phyloP scores from a whole-genome alignment of 768 basidiomycete genomes.

The Boletus speciosus region DNA sequence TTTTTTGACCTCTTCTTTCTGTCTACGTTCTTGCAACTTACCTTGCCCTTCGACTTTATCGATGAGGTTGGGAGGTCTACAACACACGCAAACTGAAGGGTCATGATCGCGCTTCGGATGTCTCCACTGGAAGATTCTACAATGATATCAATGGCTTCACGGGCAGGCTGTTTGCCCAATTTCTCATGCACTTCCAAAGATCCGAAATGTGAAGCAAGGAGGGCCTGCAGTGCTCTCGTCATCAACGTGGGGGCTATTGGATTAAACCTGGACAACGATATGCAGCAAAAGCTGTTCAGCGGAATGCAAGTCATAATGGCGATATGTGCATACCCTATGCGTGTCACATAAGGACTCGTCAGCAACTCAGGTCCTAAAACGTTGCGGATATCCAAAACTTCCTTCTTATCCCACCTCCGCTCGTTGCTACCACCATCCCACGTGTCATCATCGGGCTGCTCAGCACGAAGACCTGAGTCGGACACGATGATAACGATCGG shows the following conservation, averaged over 20 bases:
- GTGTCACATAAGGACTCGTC: slow-evolving; percentile 70
- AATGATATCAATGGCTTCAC: slow-evolving; percentile 70
- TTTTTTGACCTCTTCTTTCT: slow-evolving; percentile 15
- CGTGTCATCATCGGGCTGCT: slow-evolving; percentile 46
- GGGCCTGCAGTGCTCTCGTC: slow-evolving; percentile 66
- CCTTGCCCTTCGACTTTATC: slow-evolving; percentile 21
- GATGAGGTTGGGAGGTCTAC: slow-evolving; percentile 29
- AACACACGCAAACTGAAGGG: slow-evolving; percentile 80
- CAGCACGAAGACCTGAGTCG: slow-evolving; percentile 76
- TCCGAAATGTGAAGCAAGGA: slow-evolving; percentile 50
- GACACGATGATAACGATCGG: slow-evolving; percentile 84
- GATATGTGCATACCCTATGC: slow-evolving; percentile 59
- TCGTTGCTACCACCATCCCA: slow-evolving; percentile 45
- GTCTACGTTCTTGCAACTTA: slow-evolving; percentile 31
- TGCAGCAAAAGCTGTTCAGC: background rate
- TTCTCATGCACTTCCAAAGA: slow-evolving; percentile 14
- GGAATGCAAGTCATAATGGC: background rate
- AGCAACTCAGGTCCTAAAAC: slow-evolving; percentile 69
- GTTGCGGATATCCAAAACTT: slow-evolving; percentile 62
- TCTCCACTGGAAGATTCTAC: slow-evolving; percentile 85
- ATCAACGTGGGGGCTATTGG: slow-evolving; percentile 87
- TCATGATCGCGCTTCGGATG: slow-evolving; percentile 90
- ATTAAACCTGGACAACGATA: slow-evolving; percentile 63
- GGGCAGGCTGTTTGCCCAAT: slow-evolving; percentile 42
- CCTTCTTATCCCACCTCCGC: slow-evolving; percentile 45